Conservation (phyloP, 2,329 filamentous ascomycete species). For the Botrytis medusae region DNA sequence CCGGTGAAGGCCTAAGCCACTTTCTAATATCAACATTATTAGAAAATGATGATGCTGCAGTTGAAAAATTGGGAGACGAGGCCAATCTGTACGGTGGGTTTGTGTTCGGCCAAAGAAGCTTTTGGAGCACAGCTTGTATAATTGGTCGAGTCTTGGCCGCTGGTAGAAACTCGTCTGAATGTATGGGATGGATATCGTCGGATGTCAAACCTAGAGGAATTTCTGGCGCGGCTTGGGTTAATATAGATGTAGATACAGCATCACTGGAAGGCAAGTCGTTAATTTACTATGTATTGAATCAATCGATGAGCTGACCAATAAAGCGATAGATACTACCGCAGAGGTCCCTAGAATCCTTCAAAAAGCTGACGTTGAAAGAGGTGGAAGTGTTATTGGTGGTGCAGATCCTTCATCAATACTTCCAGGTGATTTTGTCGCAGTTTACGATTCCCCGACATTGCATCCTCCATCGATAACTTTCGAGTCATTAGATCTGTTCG, state of each 20-base stretch:
- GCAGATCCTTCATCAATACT: constrained; percentile 54
- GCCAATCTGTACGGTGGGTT: constrained; percentile 66
- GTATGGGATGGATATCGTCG: constrained; percentile 68
- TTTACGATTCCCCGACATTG: constrained; percentile 54
- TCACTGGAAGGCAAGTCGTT: constrained; percentile 32
- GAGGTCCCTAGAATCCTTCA: constrained; percentile 61
- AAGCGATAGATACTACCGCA: constrained; percentile 51
- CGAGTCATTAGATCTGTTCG: constrained; percentile 51
- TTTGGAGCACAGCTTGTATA: constrained; percentile 67
- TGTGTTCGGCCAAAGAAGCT: constrained; percentile 62
- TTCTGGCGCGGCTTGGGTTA: constrained; percentile 55
- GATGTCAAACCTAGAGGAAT: constrained; percentile 54
- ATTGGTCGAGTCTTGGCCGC: constrained; percentile 65
- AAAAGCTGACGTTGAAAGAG: constrained; percentile 58
- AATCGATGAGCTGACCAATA: constrained; percentile 13
- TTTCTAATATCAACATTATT: constrained; percentile 65
- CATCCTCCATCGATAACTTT: constrained; percentile 51
- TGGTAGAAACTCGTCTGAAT: constrained; percentile 60
- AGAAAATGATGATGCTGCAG: constrained; percentile 62
- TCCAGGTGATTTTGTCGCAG: constrained; percentile 63
- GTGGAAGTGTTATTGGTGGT: constrained; percentile 60
- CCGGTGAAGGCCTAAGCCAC: constrained; percentile 62
- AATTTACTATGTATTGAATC: background rate
- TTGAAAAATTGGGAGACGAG: constrained; percentile 57
- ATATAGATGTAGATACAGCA: constrained; percentile 56